Base-by-base conservation (phyloP, 2,329 filamentous ascomycete genomes). In the Colletotrichum limetticola region DNA sequence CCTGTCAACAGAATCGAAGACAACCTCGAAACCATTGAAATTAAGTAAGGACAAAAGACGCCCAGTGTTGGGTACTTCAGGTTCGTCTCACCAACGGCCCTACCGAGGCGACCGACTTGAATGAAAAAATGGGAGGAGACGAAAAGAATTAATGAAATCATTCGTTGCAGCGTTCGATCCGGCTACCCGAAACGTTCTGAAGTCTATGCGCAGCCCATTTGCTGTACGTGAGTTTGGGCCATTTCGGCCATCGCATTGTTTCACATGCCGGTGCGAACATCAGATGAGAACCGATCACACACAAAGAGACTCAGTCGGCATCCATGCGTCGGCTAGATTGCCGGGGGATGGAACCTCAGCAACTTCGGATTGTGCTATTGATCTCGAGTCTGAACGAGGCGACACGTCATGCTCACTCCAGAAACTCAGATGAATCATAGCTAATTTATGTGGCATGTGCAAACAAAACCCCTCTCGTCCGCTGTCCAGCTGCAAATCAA, bases 401-500 rank as follows among this genome's bases (percentile, higher is more conserved):
- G 70, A 70, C 66, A 72, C 70, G 70, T 72, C 66, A 72, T 70
- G 66, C 59, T 12, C 32, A 35, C 24, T 42, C 19, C 32, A 64
- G 26, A 59, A 16, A 9, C 14, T 53, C 37, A 26, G 32, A 49
- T 61, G 37, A 62, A 12, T 49, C 6, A 30, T 32, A 42, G 37
- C 65, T 22, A 53, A 24, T 22, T 5, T 30, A 4, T 49, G 55
- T 64, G 57, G 37, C 56, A 57, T 53, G 49, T 52, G 35, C 24
- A 49, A 70, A 70, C 70, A 72, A 70, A 72, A 72, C 70, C 60
- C 49, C 61, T 69, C 70, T 46, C 49, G 19, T 30, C 60, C 22
- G 66, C 60, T 65, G 60, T 49, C 5, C 32, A 55, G 60, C 60
- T 11, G 14, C 7, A 30, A 5, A 3, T n/a, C 46, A 52, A 49